These are phyloP conservation scores for Apiospora marii DNA, from an alignment of 2,329 filamentous ascomycete genomes.

Conservation along the genomic window DNA sequence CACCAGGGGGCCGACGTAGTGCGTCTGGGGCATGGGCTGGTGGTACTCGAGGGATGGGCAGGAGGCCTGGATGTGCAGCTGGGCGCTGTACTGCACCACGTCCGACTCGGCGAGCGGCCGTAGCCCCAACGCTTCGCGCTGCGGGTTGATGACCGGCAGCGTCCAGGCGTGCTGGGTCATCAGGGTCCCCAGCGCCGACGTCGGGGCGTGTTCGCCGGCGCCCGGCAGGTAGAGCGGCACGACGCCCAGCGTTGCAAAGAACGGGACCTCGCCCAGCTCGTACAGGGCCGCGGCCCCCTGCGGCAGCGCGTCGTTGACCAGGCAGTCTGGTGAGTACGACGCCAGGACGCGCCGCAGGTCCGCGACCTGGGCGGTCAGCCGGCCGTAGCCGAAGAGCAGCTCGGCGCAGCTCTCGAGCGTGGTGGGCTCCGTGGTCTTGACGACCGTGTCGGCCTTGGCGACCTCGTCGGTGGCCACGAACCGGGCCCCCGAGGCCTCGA, in stretches of 20 bases:
- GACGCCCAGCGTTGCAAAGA: slow-evolving; percentile 22
- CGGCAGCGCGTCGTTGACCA: slow-evolving; percentile 22
- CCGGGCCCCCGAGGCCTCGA: slow-evolving; percentile 10
- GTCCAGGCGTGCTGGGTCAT: slow-evolving; percentile 11
- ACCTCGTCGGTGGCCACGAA: slow-evolving; percentile 17
- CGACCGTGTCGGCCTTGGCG: slow-evolving; percentile 2
- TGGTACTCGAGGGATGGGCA: slow-evolving; percentile 17
- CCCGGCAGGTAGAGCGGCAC: slow-evolving; percentile 14
- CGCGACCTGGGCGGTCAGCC: slow-evolving; percentile 2
- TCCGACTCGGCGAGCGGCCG: slow-evolving; percentile 9
- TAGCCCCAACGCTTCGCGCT: slow-evolving; percentile 12
- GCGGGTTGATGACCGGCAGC: slow-evolving; percentile 18
- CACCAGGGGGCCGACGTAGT: slow-evolving; percentile 20
- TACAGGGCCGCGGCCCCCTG: slow-evolving; percentile 17
- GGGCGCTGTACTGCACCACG: slow-evolving; percentile 13
- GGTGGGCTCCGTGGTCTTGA: slow-evolving; percentile 11
- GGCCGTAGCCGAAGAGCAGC: not conserved
- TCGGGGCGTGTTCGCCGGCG: not conserved
- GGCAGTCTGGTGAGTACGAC: slow-evolving; percentile 1
- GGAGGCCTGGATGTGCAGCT: slow-evolving; percentile 19
- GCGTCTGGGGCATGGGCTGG: slow-evolving; percentile 19
- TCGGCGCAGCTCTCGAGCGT: slow-evolving; percentile 17
- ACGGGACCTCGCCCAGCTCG: slow-evolving; percentile 16
- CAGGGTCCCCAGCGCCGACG: slow-evolving; percentile 9
- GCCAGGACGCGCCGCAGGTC: slow-evolving; percentile 8